A percentile compares a stretch with the other conserved stretches of the same genome.
These are phyloP conservation scores for Globisporangium viniferum DNA, from an alignment of 352 stramenopile species.

Conservation along the genomic window DNA sequence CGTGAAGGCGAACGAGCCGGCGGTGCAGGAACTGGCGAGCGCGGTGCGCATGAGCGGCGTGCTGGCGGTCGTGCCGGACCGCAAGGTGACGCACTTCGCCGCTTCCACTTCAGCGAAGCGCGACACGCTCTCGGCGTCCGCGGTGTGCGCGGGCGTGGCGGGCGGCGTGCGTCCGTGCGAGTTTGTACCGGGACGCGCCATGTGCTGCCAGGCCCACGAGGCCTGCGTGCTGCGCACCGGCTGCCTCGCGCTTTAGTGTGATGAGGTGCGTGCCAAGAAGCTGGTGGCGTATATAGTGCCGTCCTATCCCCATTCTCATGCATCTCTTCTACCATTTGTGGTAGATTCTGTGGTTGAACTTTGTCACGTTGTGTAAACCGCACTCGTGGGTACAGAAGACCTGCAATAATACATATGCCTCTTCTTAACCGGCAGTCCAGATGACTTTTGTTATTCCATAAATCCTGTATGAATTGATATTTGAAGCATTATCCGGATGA, in stretches of 20 bases:
- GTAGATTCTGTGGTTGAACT: neutral
- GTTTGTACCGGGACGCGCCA: slow-evolving; percentile 56
- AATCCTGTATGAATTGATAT: neutral
- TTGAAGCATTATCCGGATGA: neutral
- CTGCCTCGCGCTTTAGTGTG: slow-evolving; percentile 22
- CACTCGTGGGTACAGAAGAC: neutral
- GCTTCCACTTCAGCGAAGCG: slow-evolving; percentile 3
- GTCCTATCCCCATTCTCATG: neutral
- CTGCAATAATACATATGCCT: neutral
- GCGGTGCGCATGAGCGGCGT: slow-evolving; percentile 38
- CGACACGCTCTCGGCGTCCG: slow-evolving; percentile 32
- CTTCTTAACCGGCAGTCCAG: neutral
- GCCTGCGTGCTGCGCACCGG: slow-evolving; percentile 62
- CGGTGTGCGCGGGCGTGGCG: slow-evolving; percentile 31
- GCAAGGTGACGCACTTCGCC: slow-evolving; percentile 53
- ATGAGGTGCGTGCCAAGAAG: no score
- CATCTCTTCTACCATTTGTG: neutral
- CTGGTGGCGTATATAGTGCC: no score
- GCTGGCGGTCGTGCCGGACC: slow-evolving; percentile 41
- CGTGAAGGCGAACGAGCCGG: slow-evolving; percentile 27
- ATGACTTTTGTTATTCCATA: neutral
- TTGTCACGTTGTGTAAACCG: neutral
- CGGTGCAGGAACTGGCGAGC: slow-evolving; percentile 12
- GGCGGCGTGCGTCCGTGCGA: slow-evolving; percentile 54
- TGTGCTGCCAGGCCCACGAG: slow-evolving; percentile 72